Conservation (phyloP, 2,329 filamentous ascomycete species). For the Pseudogymnoascus sp. region DNA sequence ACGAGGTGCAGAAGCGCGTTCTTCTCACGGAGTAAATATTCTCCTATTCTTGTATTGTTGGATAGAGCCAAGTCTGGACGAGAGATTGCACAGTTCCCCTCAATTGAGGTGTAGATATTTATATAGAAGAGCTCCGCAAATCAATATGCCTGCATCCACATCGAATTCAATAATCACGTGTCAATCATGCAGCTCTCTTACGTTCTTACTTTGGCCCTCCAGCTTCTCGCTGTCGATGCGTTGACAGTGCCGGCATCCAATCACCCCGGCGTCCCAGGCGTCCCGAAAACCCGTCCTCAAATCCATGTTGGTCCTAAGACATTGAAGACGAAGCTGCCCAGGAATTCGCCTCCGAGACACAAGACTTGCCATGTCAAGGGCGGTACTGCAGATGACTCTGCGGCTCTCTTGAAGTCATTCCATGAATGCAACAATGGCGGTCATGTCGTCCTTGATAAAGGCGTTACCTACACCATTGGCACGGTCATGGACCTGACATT, state of each 20-base stretch:
- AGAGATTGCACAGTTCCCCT: background rate
- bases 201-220: background rate
- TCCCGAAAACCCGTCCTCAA: background rate
- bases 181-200: background rate
- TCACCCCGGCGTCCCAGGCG: background rate
- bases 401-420: slow-evolving; percentile 48
- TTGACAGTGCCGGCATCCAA: background rate
- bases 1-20: background rate
- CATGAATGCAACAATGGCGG: slow-evolving; percentile 56
- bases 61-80: background rate
- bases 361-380: slow-evolving; percentile 22
- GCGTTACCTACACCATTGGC: slow-evolving; percentile 53
- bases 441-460: slow-evolving; percentile 47
- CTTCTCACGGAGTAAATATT: slow-evolving; percentile 7
- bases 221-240: background rate
- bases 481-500: slow-evolving; percentile 61
- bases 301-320: background rate
- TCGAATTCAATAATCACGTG: background rate
- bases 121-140: slow-evolving; percentile 5
- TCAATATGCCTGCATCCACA: background rate
- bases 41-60: background rate
- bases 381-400: slow-evolving; percentile 28
- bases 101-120: background rate
- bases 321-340: background rate
- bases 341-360: background rate